Evolutionary conservation across 129 eudicot species (phyloP).

Genomic region (Silybum marianum): DNA sequence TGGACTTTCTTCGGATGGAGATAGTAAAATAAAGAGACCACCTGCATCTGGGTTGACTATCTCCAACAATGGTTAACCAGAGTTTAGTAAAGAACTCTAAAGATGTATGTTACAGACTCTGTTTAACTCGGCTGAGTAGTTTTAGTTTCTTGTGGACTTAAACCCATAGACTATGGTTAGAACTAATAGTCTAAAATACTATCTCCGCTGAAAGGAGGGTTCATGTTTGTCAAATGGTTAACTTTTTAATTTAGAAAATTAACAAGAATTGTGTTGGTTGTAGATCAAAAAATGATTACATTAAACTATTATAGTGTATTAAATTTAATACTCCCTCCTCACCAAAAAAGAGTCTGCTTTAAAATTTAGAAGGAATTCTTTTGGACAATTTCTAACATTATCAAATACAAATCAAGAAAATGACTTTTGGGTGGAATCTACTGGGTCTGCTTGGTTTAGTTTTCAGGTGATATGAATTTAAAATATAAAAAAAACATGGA

Average conservation of each 20-base stretch:
- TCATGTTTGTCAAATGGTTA: neutral
- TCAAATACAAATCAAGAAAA: too few species aligned
- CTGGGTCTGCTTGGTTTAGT: too few species aligned
- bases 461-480: neutral
- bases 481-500: neutral
- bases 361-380: too few species aligned
- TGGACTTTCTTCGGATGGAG: neutral
- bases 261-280: neutral
- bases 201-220: neutral
- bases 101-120: neutral
- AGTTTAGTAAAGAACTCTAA: neutral
- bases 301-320: neutral
- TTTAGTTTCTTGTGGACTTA: neutral
- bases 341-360: neutral
- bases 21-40: neutral
- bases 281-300: neutral
- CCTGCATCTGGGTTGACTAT: neutral
- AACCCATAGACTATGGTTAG: neutral
- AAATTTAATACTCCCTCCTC: neutral
- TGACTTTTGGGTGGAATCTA: too few species aligned
- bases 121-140: neutral
- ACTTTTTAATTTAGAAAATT: too few species aligned
- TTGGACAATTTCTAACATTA: too few species aligned
- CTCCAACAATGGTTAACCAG: neutral
- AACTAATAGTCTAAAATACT: neutral